Conservation (phyloP, 176 grass and related monocot species). For the Puya raimondii region DNA sequence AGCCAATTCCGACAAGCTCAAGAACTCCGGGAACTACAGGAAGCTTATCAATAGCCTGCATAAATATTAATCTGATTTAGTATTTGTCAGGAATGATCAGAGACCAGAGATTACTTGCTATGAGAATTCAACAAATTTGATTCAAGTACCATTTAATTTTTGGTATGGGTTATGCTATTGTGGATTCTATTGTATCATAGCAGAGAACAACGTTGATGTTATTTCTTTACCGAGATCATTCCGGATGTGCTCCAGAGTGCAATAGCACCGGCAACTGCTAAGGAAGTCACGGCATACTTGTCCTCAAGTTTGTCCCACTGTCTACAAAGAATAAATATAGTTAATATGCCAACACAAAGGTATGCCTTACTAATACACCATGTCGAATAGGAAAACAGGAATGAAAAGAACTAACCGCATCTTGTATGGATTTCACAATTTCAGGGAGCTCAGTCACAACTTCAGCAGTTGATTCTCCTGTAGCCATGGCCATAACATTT, state of each 20-base stretch:
- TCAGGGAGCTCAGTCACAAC: slow-evolving; percentile 51
- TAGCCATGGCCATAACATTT: slow-evolving; percentile 63
- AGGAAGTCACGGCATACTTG: slow-evolving; percentile 68
- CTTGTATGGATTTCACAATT: slow-evolving; percentile 48
- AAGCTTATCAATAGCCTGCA: slow-evolving; percentile 87
- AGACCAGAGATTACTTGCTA: neutral
- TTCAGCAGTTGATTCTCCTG: slow-evolving; percentile 42
- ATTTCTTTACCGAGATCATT: slow-evolving; percentile 50
- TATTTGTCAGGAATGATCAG: neutral
- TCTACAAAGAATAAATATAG: neutral
- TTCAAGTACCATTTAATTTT: neutral
- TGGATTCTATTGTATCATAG: neutral
- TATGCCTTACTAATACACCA: neutral
- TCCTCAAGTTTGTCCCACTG: slow-evolving; percentile 87
- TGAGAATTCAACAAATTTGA: neutral
- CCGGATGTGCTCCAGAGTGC: slow-evolving; percentile 72
- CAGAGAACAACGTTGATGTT: neutral
- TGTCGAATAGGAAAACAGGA: slow-evolving; percentile 3
- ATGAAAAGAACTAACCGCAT: slow-evolving; percentile 40
- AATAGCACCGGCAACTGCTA: slow-evolving; percentile 44
- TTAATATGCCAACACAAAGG: neutral
- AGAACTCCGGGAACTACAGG: slow-evolving; percentile 74
- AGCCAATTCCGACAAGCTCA: slow-evolving; percentile 79
- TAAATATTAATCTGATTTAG: neutral
- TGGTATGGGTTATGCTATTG: neutral